Conservation (phyloP, 208 protist species). For the Novymonas esmeraldas region DNA sequence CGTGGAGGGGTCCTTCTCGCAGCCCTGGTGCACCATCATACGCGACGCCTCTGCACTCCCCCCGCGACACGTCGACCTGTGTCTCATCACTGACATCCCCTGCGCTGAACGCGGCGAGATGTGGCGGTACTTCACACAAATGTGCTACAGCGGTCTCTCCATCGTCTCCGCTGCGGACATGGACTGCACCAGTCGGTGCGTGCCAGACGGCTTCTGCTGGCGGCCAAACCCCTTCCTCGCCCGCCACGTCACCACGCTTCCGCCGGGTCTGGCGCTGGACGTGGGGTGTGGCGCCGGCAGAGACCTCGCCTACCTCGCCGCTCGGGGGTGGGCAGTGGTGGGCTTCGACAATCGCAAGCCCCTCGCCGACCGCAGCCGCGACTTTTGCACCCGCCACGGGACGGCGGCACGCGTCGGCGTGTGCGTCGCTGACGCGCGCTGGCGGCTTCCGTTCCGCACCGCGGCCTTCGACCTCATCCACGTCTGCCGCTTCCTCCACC, state of each 20-base stretch:
- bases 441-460: constrained; percentile 21
- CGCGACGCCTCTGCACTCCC: not conserved
- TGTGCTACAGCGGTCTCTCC: constrained; percentile 3
- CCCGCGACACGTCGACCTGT: constrained; percentile 4
- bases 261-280: constrained; percentile 32
- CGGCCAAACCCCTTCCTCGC: constrained; percentile 42
- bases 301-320: constrained; percentile 50
- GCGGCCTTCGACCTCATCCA: constrained; percentile 13
- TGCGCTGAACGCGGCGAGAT: not conserved
- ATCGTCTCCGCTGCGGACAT: constrained; percentile 9
- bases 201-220: constrained; percentile 28
- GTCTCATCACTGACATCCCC: not conserved
- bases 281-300: constrained; percentile 46
- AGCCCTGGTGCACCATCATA: constrained; percentile 4
- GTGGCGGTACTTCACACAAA: constrained; percentile 2
- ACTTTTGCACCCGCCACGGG: constrained; percentile 7
- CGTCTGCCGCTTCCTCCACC: constrained; percentile 36
- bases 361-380: constrained; percentile 24
- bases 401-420: constrained; percentile 2
- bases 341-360: constrained; percentile 48
- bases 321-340: constrained; percentile 45
- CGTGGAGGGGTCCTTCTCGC: constrained; percentile 17
- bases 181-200: not conserved
- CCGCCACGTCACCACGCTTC: constrained; percentile 12
- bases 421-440: constrained; percentile 19